phyloP scores from a whole-genome alignment of 2,329 filamentous ascomycete genomes.

The Fusarium goolgardi region DNA sequence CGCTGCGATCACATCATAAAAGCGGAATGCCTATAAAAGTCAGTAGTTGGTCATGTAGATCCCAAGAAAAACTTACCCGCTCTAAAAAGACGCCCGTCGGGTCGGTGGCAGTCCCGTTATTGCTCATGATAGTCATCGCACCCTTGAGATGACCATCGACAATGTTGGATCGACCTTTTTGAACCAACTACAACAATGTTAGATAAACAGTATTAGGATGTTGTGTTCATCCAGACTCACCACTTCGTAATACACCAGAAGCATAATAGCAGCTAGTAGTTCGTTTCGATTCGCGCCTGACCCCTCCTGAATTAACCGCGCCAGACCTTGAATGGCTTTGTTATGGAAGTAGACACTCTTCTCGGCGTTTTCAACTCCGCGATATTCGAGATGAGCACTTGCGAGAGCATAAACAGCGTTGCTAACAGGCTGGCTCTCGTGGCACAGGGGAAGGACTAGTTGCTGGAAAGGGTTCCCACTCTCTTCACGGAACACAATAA shows the following conservation, averaged over 20 bases:
- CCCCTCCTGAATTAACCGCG: slow-evolving; percentile 66
- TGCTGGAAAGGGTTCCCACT: slow-evolving; percentile 72
- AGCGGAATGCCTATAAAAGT: slow-evolving; percentile 66
- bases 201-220: neutral
- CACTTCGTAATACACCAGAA: slow-evolving; percentile 72
- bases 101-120: slow-evolving; percentile 57
- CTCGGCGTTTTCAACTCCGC: slow-evolving; percentile 64
- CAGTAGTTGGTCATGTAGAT: neutral
- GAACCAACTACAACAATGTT: slow-evolving; percentile 62
- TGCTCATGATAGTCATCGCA: slow-evolving; percentile 70
- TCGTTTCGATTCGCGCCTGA: slow-evolving; percentile 65
- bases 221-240: slow-evolving; percentile 54
- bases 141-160: slow-evolving; percentile 71
- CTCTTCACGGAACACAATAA: slow-evolving; percentile 74
- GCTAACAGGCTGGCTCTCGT: slow-evolving; percentile 70
- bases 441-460: slow-evolving; percentile 69
- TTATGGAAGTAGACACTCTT: slow-evolving; percentile 70
- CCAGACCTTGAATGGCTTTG: slow-evolving; percentile 67
- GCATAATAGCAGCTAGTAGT: slow-evolving; percentile 69
- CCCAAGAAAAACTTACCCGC: slow-evolving; percentile 56
- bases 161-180: slow-evolving; percentile 68
- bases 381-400: slow-evolving; percentile 83
- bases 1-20: slow-evolving; percentile 73
- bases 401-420: slow-evolving; percentile 88
- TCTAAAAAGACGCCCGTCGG: slow-evolving; percentile 69